Base-by-base conservation (phyloP, 2,329 filamentous ascomycete species). In the Verticillium albo-atrum region DNA sequence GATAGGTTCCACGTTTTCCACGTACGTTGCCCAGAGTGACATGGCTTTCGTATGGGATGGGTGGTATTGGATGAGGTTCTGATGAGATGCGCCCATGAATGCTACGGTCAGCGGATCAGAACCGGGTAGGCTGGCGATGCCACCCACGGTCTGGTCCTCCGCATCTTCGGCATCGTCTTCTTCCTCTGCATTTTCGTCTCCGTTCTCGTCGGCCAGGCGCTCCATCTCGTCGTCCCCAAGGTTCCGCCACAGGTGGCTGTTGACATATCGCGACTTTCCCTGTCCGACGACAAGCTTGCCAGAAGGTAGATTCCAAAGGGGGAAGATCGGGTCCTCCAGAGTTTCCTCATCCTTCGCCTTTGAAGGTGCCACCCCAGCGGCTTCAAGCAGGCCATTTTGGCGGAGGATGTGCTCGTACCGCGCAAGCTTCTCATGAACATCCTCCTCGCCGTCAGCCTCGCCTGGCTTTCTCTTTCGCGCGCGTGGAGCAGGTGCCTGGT, bases 181-280 rank as follows among this genome's bases (percentile, higher is more conserved):
- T 6, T 37, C 55, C 10, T 47, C 55, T 17, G 72, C 63, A 7
- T 71, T 60, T 3, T 63, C 59, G n/a, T 68, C 67, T 2, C 62
- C 62, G 23, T 63, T 27, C 15, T 23, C 20, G 27, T 59, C 59
- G 7, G 66, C 66, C 14, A 72, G 37, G 9, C 61, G 58, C 28
- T 66, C 61, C 32, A 70, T 58, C 14, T 68, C 67, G 6, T 66
- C 70, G 17, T 71, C 66, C 6, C 62, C 69, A 12, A 63, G 53
- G 26, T 68, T 61, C 1, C 64, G 66, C 70, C 71, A 67, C 15
- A 71, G 60, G 54, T 62, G 63, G 60, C 67, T 76, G 62, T 77
- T 72, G 54, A 79, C 72, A 57, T 78, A 80, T 54, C 77, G 67
- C 7, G 77, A 73, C 60, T 73, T 76, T 51, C 75, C 75, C 14